These are phyloP conservation scores for Colletotrichum tanaceti DNA, from an alignment of 2,329 filamentous ascomycete genomes.

Conservation along the genomic window DNA sequence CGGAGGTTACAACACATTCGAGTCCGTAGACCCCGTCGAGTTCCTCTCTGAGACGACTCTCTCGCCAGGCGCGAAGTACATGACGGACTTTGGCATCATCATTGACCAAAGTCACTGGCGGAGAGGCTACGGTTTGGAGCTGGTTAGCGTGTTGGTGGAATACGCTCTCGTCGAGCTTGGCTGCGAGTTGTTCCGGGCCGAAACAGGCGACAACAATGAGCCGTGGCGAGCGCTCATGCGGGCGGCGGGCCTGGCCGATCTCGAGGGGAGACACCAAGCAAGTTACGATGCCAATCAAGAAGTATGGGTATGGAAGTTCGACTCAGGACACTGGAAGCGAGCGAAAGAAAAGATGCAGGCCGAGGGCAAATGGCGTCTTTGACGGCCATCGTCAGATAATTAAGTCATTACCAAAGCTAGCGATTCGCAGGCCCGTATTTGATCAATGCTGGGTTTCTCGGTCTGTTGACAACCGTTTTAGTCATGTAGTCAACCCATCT, in stretches of 20 bases:
- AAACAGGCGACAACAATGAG: background rate
- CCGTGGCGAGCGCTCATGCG: slow-evolving; percentile 5
- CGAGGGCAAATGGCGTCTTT: background rate
- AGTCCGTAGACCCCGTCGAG: background rate
- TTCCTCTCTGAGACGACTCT: background rate
- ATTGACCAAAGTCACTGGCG: slow-evolving; percentile 1
- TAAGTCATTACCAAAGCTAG: no score
- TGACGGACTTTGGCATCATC: slow-evolving; percentile 5
- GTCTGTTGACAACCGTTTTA: background rate
- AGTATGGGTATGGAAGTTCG: slow-evolving; percentile 6
- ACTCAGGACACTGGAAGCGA: background rate
- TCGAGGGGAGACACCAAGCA: background rate
- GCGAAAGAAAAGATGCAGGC: background rate
- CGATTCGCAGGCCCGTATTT: no score
- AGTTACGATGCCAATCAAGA: background rate
- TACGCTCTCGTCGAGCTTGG: background rate
- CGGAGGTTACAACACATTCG: slow-evolving; percentile 6
- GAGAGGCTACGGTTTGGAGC: slow-evolving; percentile 4
- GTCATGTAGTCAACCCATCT: background rate
- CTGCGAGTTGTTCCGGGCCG: background rate
- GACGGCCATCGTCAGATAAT: background rate
- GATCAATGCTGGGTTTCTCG: no score
- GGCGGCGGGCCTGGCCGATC: background rate
- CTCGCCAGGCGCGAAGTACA: background rate
- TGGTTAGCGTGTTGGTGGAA: background rate